Conservation (phyloP, 305 asterid species). For the Stenogyne calaminthoides region DNA sequence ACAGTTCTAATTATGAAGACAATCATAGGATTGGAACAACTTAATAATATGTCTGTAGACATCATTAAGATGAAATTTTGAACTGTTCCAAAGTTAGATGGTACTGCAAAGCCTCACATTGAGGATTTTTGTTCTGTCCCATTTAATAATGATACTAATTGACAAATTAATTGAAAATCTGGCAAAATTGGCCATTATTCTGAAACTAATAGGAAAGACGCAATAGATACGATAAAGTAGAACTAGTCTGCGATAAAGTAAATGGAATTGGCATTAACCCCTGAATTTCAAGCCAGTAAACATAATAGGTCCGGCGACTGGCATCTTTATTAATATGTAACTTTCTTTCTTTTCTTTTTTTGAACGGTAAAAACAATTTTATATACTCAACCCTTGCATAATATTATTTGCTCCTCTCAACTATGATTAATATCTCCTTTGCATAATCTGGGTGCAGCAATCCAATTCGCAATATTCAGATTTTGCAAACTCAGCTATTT, state of each 20-base stretch:
- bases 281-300: not conserved
- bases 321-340: not conserved
- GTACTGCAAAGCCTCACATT: not conserved
- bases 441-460: no score
- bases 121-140: not conserved
- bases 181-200: no score
- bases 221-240: not conserved
- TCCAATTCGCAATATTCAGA: no score
- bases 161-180: not conserved
- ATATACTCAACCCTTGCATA: no score
- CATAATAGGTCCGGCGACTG: not conserved
- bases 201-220: not conserved
- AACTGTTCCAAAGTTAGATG: not conserved
- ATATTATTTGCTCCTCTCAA: no score
- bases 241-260: not conserved
- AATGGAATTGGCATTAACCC: not conserved
- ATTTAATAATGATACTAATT: not conserved
- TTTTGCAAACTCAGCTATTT: no score
- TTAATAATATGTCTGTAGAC: not conserved
- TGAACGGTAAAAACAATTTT: no score
- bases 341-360: not conserved
- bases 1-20: not conserved
- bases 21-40: slow-evolving; percentile 10
- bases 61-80: not conserved
- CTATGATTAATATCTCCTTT: no score